Conservation (phyloP, 768 basidiomycete genomes). For the Daedalea quercina region DNA sequence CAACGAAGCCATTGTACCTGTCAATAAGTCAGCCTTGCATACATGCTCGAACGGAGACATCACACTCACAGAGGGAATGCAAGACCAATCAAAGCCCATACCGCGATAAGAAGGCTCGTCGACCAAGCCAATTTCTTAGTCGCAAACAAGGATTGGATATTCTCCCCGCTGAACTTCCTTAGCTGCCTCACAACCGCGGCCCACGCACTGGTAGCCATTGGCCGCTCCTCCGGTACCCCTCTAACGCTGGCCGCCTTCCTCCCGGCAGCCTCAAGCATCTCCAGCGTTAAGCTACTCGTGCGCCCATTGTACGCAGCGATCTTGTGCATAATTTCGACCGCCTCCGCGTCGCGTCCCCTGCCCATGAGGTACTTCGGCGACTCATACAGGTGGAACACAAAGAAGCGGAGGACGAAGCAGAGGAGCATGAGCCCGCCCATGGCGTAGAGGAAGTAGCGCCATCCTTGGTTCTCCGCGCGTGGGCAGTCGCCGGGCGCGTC, state of each 20-base stretch:
- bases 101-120: constrained; percentile 41
- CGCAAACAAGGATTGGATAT: constrained; percentile 43
- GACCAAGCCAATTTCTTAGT: constrained; percentile 44
- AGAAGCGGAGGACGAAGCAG: constrained; percentile 56
- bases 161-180: constrained; percentile 30
- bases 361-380: constrained; percentile 71
- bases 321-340: constrained; percentile 53
- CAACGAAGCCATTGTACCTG: constrained; percentile 47
- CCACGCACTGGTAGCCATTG: constrained; percentile 27
- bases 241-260: constrained; percentile 3
- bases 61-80: constrained; percentile 58
- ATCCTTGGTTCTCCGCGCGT: constrained; percentile 54
- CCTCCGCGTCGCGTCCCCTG: constrained; percentile 53
- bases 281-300: constrained; percentile 40
- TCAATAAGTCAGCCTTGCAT: neutral
- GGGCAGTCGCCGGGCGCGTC: constrained; percentile 31
- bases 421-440: constrained; percentile 68
- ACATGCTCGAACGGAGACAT: neutral
- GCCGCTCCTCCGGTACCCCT: constrained; percentile 7
- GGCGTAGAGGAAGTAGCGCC: constrained; percentile 69
- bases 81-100: constrained; percentile 70
- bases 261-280: constrained; percentile 31
- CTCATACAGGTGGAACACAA: constrained; percentile 58
- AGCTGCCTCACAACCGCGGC: constrained; percentile 36
- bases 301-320: constrained; percentile 58